These are phyloP conservation scores for grape (Vitis vinifera) DNA, from an alignment of 164 flowering plant species.

Conservation along the genomic window DNA sequence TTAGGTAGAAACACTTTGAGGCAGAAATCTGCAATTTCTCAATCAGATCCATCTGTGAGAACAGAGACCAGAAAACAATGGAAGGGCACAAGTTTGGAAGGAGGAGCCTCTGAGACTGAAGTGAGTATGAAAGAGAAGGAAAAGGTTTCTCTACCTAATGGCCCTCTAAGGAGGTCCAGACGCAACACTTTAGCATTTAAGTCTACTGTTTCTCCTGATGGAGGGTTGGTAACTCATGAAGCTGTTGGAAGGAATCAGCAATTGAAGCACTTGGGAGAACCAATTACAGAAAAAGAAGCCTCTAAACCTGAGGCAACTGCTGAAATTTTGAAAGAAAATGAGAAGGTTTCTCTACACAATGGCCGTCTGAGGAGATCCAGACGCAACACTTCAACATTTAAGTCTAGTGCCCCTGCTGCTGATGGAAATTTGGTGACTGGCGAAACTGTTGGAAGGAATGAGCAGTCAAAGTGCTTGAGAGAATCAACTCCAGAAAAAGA, in stretches of 20 bases:
- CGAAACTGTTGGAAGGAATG: neutral
- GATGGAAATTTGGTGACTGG: neutral
- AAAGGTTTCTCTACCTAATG: neutral
- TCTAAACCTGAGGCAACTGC: neutral
- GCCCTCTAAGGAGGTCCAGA: slow-evolving; percentile 11
- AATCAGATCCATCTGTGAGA: neutral
- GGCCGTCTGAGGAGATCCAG: slow-evolving; percentile 6
- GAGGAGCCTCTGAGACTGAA: neutral
- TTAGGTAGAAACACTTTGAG: slow-evolving; percentile 3
- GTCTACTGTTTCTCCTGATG: neutral
- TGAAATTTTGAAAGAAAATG: neutral
- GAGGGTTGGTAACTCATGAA: neutral
- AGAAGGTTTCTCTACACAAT: neutral
- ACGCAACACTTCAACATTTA: neutral
- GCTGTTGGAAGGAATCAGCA: neutral
- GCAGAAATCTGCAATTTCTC: slow-evolving; percentile 3
- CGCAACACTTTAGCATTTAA: neutral
- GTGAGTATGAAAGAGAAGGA: neutral
- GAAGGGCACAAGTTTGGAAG: neutral
- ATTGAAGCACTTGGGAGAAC: neutral
- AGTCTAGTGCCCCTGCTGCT: neutral
- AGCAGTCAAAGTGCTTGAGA: neutral
- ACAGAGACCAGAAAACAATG: slow-evolving; percentile 1
- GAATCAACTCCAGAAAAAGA: neutral
- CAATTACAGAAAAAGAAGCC: neutral